A percentile compares a stretch with the other conserved stretches of the same genome.
Conservation (phyloP, 2,329 filamentous ascomycete genomes). For the Microcyclospora tardicrescens region DNA sequence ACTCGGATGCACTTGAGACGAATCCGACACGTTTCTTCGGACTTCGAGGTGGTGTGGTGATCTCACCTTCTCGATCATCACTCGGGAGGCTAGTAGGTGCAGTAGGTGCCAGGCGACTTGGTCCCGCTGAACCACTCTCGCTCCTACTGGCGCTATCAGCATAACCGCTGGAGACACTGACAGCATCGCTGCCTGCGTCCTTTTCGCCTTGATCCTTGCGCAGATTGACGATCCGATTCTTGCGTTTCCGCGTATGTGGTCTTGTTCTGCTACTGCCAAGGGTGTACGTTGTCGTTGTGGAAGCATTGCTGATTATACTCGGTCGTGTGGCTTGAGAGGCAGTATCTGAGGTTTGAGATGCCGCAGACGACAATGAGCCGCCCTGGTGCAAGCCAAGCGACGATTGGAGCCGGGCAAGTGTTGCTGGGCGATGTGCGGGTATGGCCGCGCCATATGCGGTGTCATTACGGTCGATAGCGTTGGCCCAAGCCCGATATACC, state of each 20-base stretch:
- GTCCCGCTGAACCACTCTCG: slow-evolving; percentile 4
- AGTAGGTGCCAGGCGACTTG: slow-evolving; percentile 30
- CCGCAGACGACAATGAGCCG: slow-evolving; percentile 18
- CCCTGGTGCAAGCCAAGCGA: slow-evolving; percentile 13
- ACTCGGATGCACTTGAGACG: slow-evolving; percentile 4
- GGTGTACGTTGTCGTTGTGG: slow-evolving; percentile 36
- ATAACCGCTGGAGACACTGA: slow-evolving; percentile 37
- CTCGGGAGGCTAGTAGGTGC: slow-evolving; percentile 14
- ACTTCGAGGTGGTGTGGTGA: slow-evolving; percentile 37
- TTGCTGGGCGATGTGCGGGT: slow-evolving; percentile 30
- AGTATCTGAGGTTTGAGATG: slow-evolving; percentile 54
- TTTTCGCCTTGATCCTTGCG: slow-evolving; percentile 44
- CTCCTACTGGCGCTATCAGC: slow-evolving; percentile 25
- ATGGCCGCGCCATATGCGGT: slow-evolving; percentile 25
- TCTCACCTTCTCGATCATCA: slow-evolving; percentile 21
- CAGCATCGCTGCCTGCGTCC: slow-evolving; percentile 26
- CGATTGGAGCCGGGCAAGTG: slow-evolving; percentile 35
- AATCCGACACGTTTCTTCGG: slow-evolving; percentile 28
- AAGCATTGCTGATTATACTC: slow-evolving; percentile 49
- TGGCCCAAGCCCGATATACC: slow-evolving; percentile 86
- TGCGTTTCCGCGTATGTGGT: slow-evolving; percentile 59
- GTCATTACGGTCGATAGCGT: slow-evolving; percentile 58
- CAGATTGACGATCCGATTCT: slow-evolving; percentile 71
- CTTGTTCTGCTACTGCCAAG: slow-evolving; percentile 49
- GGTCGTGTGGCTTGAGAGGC: slow-evolving; percentile 55